Conservation (phyloP, 23 red algal genomes). For the Cyanidiococcus yangmingshanensis region DNA sequence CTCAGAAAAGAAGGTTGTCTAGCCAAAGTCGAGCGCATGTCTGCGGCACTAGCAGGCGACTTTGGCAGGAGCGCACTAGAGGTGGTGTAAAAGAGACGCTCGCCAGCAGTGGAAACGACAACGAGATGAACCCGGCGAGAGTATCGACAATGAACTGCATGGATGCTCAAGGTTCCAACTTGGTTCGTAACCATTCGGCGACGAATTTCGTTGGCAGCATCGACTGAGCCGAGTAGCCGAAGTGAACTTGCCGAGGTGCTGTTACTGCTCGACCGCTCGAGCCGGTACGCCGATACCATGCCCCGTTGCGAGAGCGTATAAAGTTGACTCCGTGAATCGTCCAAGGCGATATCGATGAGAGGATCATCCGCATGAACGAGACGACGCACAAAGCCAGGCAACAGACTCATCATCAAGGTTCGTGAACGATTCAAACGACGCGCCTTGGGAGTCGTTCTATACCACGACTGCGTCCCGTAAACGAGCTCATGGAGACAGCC, state of each 20-base stretch:
- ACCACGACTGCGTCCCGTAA: conserved; percentile 30
- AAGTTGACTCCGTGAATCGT: conserved; percentile 29
- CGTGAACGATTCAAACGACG: conserved; percentile 33
- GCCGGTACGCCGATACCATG: conserved; percentile 37
- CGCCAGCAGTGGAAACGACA: conserved; percentile 51
- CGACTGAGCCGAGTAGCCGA: conserved; percentile 28
- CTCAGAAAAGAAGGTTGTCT: not conserved
- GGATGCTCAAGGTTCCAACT: conserved; percentile 38
- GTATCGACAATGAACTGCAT: conserved; percentile 20
- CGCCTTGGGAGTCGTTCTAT: conserved; percentile 22
- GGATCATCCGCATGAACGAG: conserved; percentile 38
- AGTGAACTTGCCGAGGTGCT: not conserved
- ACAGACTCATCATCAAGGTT: conserved; percentile 23
- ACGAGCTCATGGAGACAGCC: conserved; percentile 72
- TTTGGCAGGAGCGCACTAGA: not conserved
- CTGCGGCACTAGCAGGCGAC: not conserved
- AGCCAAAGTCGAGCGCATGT: not conserved
- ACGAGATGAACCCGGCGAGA: conserved; percentile 41
- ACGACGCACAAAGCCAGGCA: conserved; percentile 32
- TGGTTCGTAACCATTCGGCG: conserved; percentile 28
- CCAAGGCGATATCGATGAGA: conserved; percentile 49
- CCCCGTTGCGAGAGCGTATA: conserved; percentile 62
- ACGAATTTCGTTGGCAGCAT: conserved; percentile 32
- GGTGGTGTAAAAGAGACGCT: conserved; percentile 43
- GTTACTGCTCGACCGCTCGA: not conserved